Evolutionary conservation across 805 yeast genomes (phyloP).

Genomic region (Martiniozyma abietophila): DNA sequence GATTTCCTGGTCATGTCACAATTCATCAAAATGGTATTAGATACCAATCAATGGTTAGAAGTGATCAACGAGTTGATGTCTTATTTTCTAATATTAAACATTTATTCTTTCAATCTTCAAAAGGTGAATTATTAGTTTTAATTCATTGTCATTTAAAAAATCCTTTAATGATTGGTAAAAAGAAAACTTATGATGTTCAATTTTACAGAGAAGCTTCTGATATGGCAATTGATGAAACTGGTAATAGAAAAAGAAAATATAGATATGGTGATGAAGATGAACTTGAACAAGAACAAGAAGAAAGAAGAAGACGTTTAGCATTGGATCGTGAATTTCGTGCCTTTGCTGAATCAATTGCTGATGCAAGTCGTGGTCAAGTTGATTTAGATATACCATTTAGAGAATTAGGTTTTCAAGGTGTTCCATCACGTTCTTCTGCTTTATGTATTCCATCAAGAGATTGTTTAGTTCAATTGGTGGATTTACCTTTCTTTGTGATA

Average conservation of each 20-base stretch:
- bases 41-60: constrained; percentile 76
- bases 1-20: constrained; percentile 81
- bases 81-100: constrained; percentile 87
- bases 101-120: constrained; percentile 90
- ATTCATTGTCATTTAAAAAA: constrained; percentile 88
- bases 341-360: constrained; percentile 87
- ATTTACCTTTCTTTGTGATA: constrained; percentile 90
- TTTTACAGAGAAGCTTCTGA: constrained; percentile 96
- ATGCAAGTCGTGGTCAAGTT: constrained; percentile 70
- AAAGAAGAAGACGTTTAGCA: constrained; percentile 81
- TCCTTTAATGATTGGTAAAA: constrained; percentile 92
- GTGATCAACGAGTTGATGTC: constrained; percentile 82
- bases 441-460: constrained; percentile 96
- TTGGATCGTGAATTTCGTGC: constrained; percentile 85
- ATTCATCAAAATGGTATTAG: constrained; percentile 95
- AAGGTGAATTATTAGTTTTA: constrained; percentile 85
- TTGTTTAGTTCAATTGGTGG: constrained; percentile 87
- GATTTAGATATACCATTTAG: constrained; percentile 93
- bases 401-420: constrained; percentile 96
- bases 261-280: constrained; percentile 97
- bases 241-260: constrained; percentile 79
- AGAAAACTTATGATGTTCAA: constrained; percentile 91
- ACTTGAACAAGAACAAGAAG: constrained; percentile 97
- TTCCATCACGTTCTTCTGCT: constrained; percentile 89
- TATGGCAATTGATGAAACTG: constrained; percentile 93